Percentiles rank a stretch among this genome's conserved stretches.
Evolutionary conservation across 2,329 filamentous ascomycete genomes (phyloP).

Genomic region (Paracoccidioides brasiliensis): DNA sequence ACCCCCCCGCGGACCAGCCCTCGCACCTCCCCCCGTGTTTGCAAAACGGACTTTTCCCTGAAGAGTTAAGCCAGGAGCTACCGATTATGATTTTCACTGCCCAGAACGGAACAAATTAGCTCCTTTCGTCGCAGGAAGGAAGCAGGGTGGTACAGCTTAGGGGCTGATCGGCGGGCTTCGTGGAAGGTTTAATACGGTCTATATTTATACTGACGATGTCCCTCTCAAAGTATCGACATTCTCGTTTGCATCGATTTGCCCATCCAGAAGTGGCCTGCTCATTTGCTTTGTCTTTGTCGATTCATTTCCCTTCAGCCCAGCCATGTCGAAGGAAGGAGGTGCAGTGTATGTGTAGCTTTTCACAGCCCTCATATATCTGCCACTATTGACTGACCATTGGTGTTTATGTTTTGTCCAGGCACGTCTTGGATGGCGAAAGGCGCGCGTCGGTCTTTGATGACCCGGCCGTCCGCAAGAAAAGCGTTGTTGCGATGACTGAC

Average conservation of each 20-base stretch:
- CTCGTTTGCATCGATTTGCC: not conserved
- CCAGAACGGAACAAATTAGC: not conserved
- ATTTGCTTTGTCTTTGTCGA: not conserved
- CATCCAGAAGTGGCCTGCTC: not conserved
- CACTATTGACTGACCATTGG: not conserved
- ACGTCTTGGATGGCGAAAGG: constrained; percentile 1
- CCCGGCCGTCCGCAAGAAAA: constrained; percentile 9
- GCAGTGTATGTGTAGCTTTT: not conserved
- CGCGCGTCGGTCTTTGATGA: constrained; percentile 9
- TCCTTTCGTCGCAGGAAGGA: not conserved
- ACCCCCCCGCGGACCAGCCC: too few relatives aligned
- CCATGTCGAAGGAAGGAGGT: constrained; percentile 1
- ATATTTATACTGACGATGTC: not conserved
- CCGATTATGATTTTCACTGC: not conserved
- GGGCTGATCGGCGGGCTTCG: not conserved
- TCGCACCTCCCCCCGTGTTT: not conserved
- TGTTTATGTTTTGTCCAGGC: not conserved
- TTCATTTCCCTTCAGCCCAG: not conserved
- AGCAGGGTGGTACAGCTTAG: not conserved
- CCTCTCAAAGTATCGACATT: not conserved
- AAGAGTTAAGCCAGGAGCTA: not conserved
- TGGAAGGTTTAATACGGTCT: not conserved
- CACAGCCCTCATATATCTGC: not conserved
- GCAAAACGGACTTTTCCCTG: not conserved
- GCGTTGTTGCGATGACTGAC: constrained; percentile 18